Conservation (phyloP, 257 asterid species). For the Gardenia jasminoides region DNA sequence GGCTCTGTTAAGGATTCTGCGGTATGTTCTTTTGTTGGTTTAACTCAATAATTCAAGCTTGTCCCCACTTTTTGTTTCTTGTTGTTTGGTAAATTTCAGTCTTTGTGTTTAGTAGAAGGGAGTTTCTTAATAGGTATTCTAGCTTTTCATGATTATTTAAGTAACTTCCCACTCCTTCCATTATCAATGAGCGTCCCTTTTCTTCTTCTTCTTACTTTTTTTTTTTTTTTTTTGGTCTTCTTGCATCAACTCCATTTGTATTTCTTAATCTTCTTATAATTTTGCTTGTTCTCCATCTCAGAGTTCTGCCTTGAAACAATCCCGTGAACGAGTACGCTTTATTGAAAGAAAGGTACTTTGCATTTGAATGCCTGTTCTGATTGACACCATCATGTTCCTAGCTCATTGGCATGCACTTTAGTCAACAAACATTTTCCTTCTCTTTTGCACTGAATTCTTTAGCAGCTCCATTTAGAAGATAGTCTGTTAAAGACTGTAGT, state of each 20-base stretch:
- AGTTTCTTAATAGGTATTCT: not conserved
- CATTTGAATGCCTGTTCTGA: constrained; percentile 5
- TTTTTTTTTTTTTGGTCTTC: not conserved
- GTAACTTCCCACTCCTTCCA: not conserved
- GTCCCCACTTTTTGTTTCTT: not conserved
- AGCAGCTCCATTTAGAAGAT: not conserved
- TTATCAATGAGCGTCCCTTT: too few species aligned
- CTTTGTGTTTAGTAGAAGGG: not conserved
- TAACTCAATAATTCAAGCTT: constrained; percentile 10
- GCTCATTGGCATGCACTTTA: not conserved
- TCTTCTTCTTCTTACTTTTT: too few species aligned
- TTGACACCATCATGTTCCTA: not conserved
- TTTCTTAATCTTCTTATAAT: constrained; percentile 22
- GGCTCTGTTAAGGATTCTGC: constrained; percentile 97
- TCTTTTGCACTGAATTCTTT: not conserved
- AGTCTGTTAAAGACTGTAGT: not conserved
- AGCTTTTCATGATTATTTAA: not conserved
- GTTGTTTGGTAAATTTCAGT: not conserved
- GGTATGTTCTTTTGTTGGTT: constrained; percentile 44
- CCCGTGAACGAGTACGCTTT: constrained; percentile 70
- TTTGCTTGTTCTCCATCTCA: constrained; percentile 33
- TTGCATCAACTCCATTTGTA: not conserved
- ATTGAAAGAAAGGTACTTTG: constrained; percentile 77
- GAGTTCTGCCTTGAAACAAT: constrained; percentile 76
- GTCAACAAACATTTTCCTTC: too few species aligned